Evolutionary conservation across 202 grass and related monocot genomes (phyloP).

Genomic region (Cymbopogon flexuosus): DNA sequence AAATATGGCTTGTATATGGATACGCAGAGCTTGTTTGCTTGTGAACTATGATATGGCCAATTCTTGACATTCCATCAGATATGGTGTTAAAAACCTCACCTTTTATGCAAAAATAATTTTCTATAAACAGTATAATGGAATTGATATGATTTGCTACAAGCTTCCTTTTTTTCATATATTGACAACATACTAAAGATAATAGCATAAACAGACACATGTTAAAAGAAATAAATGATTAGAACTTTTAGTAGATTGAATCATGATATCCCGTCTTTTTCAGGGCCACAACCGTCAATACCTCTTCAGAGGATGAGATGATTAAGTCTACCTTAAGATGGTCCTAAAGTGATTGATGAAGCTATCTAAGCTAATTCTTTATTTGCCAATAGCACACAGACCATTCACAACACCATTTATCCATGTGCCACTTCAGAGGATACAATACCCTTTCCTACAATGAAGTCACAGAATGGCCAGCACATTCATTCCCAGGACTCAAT

Average conservation of each 20-base stretch:
- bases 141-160: neutral
- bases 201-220: neutral
- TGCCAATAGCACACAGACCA: neutral
- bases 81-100: neutral
- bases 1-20: neutral
- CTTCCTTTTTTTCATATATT: neutral
- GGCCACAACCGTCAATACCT: neutral
- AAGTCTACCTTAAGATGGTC: neutral
- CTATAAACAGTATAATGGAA: neutral
- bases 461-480: neutral
- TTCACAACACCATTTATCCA: neutral
- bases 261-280: neutral
- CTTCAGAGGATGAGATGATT: neutral
- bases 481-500: neutral
- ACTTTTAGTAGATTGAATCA: neutral
- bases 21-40: neutral
- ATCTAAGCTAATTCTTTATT: neutral
- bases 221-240: neutral
- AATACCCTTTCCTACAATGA: neutral
- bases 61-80: neutral
- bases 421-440: neutral
- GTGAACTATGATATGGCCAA: neutral
- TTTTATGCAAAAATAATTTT: conserved; percentile 28
- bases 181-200: neutral
- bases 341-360: neutral